Evolutionary conservation across 2,329 filamentous ascomycete species (phyloP).

Genomic region (Nectriaceae sp.): DNA sequence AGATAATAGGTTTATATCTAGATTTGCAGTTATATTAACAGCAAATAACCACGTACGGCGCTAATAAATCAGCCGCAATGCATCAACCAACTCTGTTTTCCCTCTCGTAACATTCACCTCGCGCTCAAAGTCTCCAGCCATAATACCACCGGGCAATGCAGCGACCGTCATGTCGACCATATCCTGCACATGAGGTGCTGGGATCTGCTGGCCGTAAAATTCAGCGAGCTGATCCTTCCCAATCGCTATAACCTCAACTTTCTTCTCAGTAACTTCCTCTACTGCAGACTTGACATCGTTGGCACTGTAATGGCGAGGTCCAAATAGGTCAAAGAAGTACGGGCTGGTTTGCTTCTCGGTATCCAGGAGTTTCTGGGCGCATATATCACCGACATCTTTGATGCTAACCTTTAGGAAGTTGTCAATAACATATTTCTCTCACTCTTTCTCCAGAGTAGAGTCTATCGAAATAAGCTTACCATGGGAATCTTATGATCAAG

Average conservation of each 20-base stretch:
- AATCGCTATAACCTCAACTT: constrained; percentile 24
- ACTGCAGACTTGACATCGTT: constrained; percentile 30
- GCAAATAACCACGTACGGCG: too few relatives aligned
- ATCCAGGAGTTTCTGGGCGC: constrained; percentile 25
- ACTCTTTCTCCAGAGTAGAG: neutral
- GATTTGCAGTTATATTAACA: too few relatives aligned
- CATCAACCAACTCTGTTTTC: constrained; percentile 26
- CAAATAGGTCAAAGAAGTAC: constrained; percentile 28
- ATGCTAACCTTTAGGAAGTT: constrained; percentile 27
- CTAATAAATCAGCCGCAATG: constrained; percentile 15
- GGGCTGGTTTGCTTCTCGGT: constrained; percentile 9
- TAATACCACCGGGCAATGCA: constrained; percentile 26
- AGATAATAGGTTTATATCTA: too few relatives aligned
- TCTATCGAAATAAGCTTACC: constrained; percentile 22
- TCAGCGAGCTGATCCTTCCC: constrained; percentile 22
- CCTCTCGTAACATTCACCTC: constrained; percentile 27
- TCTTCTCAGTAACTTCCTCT: constrained; percentile 29
- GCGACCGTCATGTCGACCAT: constrained; percentile 32
- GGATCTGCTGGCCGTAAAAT: constrained; percentile 27
- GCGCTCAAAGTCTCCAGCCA: constrained; percentile 23
- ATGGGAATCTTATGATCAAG: constrained; percentile 34
- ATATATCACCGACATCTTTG: constrained; percentile 29
- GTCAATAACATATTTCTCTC: too few relatives aligned
- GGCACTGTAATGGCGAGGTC: constrained; percentile 30
- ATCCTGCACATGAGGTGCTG: constrained; percentile 21